A percentile compares a stretch with the other conserved stretches of the same genome.
Evolutionary conservation across 768 basidiomycete genomes (phyloP).

Genomic region (Termitomyces sp.): DNA sequence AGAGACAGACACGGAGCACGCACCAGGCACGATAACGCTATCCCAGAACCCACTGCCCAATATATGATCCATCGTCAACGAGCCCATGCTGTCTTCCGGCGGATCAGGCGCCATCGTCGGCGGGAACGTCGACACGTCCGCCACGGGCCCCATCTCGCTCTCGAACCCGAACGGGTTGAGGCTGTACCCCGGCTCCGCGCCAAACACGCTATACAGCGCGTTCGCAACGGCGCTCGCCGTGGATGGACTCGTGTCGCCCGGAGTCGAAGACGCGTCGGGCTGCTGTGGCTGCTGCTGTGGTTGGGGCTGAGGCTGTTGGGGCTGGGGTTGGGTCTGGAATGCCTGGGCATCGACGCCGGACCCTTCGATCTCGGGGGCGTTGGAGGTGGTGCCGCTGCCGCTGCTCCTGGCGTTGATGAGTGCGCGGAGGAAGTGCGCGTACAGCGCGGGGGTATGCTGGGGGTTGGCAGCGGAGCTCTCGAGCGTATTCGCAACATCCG

Average conservation of each 20-base stretch:
- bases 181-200: constrained; percentile 20
- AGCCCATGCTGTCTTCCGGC: constrained; percentile 32
- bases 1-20: constrained; percentile 12
- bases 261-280: no score
- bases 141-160: constrained; percentile 81
- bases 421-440: constrained; percentile 76
- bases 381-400: neutral
- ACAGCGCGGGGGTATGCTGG: constrained; percentile 86
- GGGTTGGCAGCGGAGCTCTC: constrained; percentile 73
- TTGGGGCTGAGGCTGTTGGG: no score
- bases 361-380: neutral
- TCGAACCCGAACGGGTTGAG: constrained; percentile 65
- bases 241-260: neutral
- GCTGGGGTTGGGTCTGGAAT: neutral
- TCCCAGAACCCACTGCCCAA: constrained; percentile 83
- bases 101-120: constrained; percentile 72
- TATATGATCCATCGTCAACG: constrained; percentile 78
- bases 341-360: neutral
- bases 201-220: constrained; percentile 7
- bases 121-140: constrained; percentile 79
- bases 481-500: constrained; percentile 76
- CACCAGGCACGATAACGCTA: constrained; percentile 80
- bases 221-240: neutral
- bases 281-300: no score
- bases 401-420: constrained; percentile 56